Base-by-base conservation (phyloP, 2,329 filamentous ascomycete genomes). In the Beauveria sp. region DNA sequence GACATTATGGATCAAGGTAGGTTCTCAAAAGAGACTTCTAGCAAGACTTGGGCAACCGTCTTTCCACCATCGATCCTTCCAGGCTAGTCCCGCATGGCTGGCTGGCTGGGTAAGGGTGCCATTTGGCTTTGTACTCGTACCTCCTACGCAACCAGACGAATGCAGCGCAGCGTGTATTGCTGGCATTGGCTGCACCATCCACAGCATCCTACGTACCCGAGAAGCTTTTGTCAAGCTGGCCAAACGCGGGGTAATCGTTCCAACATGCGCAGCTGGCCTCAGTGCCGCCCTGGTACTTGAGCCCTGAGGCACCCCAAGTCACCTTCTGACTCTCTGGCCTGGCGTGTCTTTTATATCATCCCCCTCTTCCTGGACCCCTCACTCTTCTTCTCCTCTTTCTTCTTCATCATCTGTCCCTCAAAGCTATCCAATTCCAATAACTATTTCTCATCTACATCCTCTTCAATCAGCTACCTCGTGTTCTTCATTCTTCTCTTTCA, bases 371-470 rank as follows among this genome's bases (percentile, higher is more conserved):
- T 20, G 43, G 34, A 43, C 58, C 57, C 53, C 60, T 47, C 61
- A 43, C 38, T 50, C 26, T 20, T 46, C 51, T 34, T 58, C 20
- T 50, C 55, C 28, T 56, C 49, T 30, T 62, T 24, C 50, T 45
- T 45, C 51, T 55, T 54, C 54, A 52, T 57, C 62, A 34, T 63
- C 64, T 63, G 7, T 54, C 43, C 42, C 42, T 47, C 42, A 40
- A 54, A 30, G 5, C 30, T 20, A 46, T 53, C 28, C 28, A 49
- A 54, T 60, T 49, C 22, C 22, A 22, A 22, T 22, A 22, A 22
- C 22, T 22, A 22, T 22, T 22, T 22, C 22, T 22, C 63, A 63
- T 66, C 67, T 66, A 61, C 66, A 64, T 64, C 66, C 65, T 62
- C 63, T 65, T 62, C 64, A 61, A 64, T 30, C 20, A 24, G 22